Evolutionary conservation across 2,329 filamentous ascomycete species (phyloP), one percentile per base, ranked within the genome.

Genomic region (Alternaria rosae): DNA sequence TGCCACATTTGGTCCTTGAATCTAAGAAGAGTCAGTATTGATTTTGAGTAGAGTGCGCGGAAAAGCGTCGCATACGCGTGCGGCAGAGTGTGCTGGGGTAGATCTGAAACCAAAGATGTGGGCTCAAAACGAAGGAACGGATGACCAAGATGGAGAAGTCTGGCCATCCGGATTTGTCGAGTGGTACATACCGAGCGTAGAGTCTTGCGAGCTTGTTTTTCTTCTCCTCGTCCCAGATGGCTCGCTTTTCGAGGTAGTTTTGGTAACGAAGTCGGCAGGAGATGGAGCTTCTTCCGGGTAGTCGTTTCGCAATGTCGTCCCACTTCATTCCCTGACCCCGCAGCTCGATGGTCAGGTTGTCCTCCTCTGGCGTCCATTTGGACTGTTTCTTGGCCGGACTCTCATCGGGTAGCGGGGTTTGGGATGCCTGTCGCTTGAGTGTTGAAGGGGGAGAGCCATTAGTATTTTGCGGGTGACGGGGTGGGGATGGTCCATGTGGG

Each of bases 1-100:
- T 92, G 89, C 94, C 94, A 99, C 93, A 98, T 98, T 76, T 98
- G 93, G 66, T 92, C 89, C 81, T 97, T 97, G 84, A 97, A 97
- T 80, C 94, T 98, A 77, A 30, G 50, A 45, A 47, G 26, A 35
- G 68, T 78, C 61, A 78, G 77, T 66, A 45, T 44, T 59, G 38
- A 26, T 60, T 38, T 57, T 28, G n/a, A 4, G 11, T 32, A 56
- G 20, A 41, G 9, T 15, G 58, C 25, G 54, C 55, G 30, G 45
- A 32, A 61, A 47, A 45, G 57, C 45, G 44, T 65, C 38, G 65
- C 59, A 57, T 58, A 59, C 59, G 30, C 38, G 47, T 52, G 47
- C 20, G 30, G 43, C 20, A 51, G 11, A 30, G 21, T 13, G n/a
- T 42, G 54, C 23, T 28, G 28, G 35, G 44, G 21, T 23, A 25